Evolutionary conservation across 495 filamentous ascomycete species (phyloP).

Genomic region (Beverwykella pulmonaria): DNA sequence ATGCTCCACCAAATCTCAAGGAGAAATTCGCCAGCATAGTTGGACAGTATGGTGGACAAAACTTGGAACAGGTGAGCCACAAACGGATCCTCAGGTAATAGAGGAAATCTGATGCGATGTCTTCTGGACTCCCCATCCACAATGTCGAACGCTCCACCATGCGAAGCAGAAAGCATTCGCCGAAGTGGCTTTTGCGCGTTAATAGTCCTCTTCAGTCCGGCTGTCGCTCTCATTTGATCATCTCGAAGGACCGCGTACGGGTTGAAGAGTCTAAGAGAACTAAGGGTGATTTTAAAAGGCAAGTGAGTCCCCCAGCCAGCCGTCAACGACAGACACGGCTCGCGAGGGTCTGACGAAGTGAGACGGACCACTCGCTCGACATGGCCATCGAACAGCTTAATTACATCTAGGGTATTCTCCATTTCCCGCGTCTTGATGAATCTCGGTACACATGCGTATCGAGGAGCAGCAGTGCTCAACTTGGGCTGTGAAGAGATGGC

Average conservation of each 20-base stretch:
- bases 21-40: conserved; percentile 64
- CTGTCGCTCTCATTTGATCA: conserved; percentile 14
- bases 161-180: conserved; percentile 8
- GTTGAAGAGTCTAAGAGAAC: conserved; percentile 29
- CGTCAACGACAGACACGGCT: conserved; percentile 22
- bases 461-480: background rate
- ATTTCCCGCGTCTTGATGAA: conserved; percentile 18
- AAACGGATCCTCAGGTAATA: conserved; percentile 21
- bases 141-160: conserved; percentile 30
- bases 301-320: conserved; percentile 33
- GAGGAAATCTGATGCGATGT: conserved; percentile 27
- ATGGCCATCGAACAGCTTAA: conserved; percentile 27
- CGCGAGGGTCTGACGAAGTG: conserved; percentile 8
- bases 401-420: conserved; percentile 10
- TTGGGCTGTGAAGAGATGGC: conserved; percentile 20
- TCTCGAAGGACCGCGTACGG: conserved; percentile 25
- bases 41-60: conserved; percentile 31
- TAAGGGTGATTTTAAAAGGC: conserved; percentile 22
- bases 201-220: conserved; percentile 32
- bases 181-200: conserved; percentile 10
- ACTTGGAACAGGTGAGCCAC: conserved; percentile 28
- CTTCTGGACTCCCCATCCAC: conserved; percentile 23
- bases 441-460: conserved; percentile 28
- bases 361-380: conserved; percentile 26
- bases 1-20: conserved; percentile 75